Base-by-base conservation (phyloP, 2,329 filamentous ascomycete genomes). In the Fusarium tanahbumbuense region DNA sequence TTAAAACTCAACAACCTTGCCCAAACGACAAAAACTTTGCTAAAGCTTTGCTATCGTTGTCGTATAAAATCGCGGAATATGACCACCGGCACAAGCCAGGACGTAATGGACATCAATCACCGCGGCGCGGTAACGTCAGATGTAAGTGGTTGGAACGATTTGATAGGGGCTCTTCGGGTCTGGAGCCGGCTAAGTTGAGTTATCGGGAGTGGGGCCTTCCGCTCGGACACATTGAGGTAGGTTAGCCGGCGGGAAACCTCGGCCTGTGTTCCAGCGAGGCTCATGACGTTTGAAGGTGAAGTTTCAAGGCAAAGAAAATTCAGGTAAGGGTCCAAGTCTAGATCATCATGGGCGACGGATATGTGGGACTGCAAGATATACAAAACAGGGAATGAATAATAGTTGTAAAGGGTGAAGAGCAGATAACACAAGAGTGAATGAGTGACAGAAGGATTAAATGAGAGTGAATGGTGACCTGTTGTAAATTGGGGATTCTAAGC, bases 101-200 rank as follows among this genome's bases (percentile, higher is more conserved):
- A 72, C 64, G 56, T 72, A 63, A 64, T 73, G 72, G 72, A 74
- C 68, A 73, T 74, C 72, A 74, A 74, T 75, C 66, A 74, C 72
- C 72, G 72, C 44, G 23, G 62, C 41, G 40, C 46, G 37, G 62
- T 30, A 55, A 50, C 25, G 48, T 46, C 47, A 55, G 30, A 52
- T 23, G 23, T 12, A 49, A 49, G 45, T 47, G 40, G 49, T 61
- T 60, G 54, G 60, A 49, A 64, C 54, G 45, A 37, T 23, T 27
- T 52, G 53, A 71, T 57, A 71, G 64, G 68, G 48, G 45, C 41
- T 67, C 60, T 49, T 73, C 71, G 68, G 57, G 58, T 54, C 56
- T 62, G 45, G 30, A 47, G 54, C 70, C 72, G 72, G 72, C 70
- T 71, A 74, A 64, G 61, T 47, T 70, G 73, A 64, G 60, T 42